Evolutionary conservation across 1,284 basidiomycete species (phyloP).

Genomic region (Ceratobasidium sp.): DNA sequence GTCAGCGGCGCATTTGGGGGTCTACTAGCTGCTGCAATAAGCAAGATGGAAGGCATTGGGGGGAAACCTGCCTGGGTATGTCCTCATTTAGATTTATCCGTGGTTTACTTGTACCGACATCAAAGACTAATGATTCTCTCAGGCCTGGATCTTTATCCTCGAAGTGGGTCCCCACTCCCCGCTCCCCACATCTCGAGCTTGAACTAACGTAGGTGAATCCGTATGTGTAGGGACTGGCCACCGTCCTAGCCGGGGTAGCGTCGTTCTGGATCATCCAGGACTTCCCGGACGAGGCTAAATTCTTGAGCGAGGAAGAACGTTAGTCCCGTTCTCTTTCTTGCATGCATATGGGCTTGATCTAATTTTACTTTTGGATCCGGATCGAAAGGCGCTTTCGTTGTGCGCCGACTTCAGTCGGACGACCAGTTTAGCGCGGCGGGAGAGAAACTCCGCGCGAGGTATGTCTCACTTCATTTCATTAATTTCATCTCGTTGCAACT

Average conservation of each 20-base stretch:
- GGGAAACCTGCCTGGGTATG: constrained; percentile 47
- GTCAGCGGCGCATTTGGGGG: constrained; percentile 57
- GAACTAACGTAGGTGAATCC: constrained; percentile 5
- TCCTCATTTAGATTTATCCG: constrained; percentile 1
- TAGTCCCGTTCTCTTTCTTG: constrained; percentile 45
- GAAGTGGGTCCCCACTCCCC: constrained; percentile 4
- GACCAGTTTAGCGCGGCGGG: constrained; percentile 80
- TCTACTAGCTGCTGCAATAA: constrained; percentile 47
- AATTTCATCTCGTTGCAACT: not conserved
- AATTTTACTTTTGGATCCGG: constrained; percentile 54
- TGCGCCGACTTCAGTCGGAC: constrained; percentile 76
- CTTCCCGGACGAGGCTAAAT: constrained; percentile 46
- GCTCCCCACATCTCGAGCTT: not conserved
- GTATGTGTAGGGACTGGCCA: constrained; percentile 47
- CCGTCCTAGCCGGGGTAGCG: constrained; percentile 44
- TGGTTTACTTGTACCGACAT: not conserved
- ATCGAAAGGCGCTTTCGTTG: constrained; percentile 64
- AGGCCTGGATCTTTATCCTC: constrained; percentile 44
- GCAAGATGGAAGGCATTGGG: constrained; percentile 47
- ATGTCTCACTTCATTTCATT: constrained; percentile 28
- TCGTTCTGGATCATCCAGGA: constrained; percentile 50
- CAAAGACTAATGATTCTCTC: not conserved
- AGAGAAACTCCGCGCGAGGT: constrained; percentile 70
- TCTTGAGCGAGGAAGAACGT: constrained; percentile 49
- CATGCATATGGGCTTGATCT: too few relatives aligned